Evolutionary conservation across 1,284 basidiomycete genomes (phyloP).

Genomic region (Trametes sp.): DNA sequence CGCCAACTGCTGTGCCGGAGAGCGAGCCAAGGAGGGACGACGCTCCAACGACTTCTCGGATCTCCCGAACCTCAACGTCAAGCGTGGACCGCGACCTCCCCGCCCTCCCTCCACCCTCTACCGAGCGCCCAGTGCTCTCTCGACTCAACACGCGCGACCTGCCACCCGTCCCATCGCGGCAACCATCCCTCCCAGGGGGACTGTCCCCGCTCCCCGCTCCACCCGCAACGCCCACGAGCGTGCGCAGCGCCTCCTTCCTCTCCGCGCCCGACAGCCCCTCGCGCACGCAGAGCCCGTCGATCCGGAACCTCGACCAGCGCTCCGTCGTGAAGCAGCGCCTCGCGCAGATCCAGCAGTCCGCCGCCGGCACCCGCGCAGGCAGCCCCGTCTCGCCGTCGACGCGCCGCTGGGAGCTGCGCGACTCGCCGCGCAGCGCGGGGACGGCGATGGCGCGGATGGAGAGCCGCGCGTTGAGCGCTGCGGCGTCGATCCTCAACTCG

Average conservation of each 20-base stretch:
- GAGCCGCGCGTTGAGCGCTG: slow-evolving; percentile 25
- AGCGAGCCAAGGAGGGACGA: neutral
- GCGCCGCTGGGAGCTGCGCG: slow-evolving; percentile 18
- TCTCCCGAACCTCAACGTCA: slow-evolving; percentile 12
- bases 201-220: slow-evolving; percentile 33
- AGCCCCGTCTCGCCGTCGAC: slow-evolving; percentile 21
- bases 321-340: slow-evolving; percentile 62
- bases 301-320: slow-evolving; percentile 54
- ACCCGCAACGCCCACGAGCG: slow-evolving; percentile 26
- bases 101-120: slow-evolving; percentile 27
- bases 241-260: slow-evolving; percentile 15
- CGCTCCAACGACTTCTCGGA: neutral
- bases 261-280: slow-evolving; percentile 30
- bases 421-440: too few species aligned
- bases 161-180: slow-evolving; percentile 19
- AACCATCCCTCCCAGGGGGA: slow-evolving; percentile 10
- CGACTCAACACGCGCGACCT: slow-evolving; percentile 34
- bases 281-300: slow-evolving; percentile 55
- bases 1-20: neutral
- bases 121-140: slow-evolving; percentile 14
- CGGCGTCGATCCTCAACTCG: slow-evolving; percentile 35
- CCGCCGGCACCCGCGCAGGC: slow-evolving; percentile 11
- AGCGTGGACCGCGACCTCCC: slow-evolving; percentile 41
- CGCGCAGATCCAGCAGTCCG: slow-evolving; percentile 51
- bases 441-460: slow-evolving; percentile 27